Conservation (phyloP, 2,329 filamentous ascomycete genomes). For the Cordyceps pruinosa region DNA sequence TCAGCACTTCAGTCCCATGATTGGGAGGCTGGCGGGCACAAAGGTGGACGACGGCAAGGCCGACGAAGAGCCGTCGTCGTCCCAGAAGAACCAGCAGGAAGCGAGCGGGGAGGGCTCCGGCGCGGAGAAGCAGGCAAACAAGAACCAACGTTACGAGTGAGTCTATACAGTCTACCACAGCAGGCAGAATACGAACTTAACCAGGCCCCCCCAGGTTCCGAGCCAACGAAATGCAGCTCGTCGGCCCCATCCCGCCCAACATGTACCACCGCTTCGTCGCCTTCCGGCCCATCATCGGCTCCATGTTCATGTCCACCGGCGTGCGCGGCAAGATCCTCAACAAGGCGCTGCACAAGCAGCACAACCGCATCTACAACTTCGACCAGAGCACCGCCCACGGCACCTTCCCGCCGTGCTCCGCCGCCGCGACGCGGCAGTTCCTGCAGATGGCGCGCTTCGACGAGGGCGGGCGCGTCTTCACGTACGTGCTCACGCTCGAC, state of each 20-base stretch:
- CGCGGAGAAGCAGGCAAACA: conserved; percentile 32
- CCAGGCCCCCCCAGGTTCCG: conserved; percentile 62
- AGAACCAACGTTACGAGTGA: conserved; percentile 64
- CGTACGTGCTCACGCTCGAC: conserved; percentile 85
- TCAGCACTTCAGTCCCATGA: conserved; percentile 82
- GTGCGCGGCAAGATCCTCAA: conserved; percentile 74
- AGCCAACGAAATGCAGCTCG: conserved; percentile 82
- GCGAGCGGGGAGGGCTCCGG: conserved; percentile 32
- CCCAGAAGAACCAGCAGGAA: conserved; percentile 14
- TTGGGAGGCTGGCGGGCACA: conserved; percentile 71
- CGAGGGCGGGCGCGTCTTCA: conserved; percentile 79
- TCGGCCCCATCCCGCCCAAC: conserved; percentile 70
- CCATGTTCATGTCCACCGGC: conserved; percentile 77
- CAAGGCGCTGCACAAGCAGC: conserved; percentile 83
- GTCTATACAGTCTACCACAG: too few species aligned
- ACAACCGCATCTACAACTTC: conserved; percentile 83
- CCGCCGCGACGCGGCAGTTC: conserved; percentile 70
- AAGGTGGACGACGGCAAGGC: conserved; percentile 47
- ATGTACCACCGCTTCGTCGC: conserved; percentile 92
- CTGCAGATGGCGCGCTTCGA: conserved; percentile 82
- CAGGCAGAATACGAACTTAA: not conserved
- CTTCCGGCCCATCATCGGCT: conserved; percentile 81
- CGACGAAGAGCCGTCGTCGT: conserved; percentile 42
- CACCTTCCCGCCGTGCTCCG: conserved; percentile 56
- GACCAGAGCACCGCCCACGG: conserved; percentile 70